Evolutionary conservation across 2,329 filamentous ascomycete genomes (phyloP).

Genomic region (Dothistroma septosporum): DNA sequence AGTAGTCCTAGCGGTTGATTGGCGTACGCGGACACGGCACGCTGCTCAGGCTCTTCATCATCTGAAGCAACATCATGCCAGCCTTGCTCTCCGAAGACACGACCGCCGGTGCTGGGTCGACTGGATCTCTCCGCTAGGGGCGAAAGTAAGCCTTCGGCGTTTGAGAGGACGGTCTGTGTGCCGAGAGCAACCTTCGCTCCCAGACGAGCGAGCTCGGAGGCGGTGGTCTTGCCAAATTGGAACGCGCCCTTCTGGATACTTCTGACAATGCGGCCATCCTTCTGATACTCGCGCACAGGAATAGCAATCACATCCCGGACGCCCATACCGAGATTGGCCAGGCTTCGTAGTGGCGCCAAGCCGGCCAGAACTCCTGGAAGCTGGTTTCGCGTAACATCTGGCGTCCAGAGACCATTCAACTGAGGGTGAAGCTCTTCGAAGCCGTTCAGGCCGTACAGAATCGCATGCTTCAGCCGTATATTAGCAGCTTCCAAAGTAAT

Average conservation of each 20-base stretch:
- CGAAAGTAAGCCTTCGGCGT: conserved; percentile 73
- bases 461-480: conserved; percentile 80
- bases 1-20: conserved; percentile 88
- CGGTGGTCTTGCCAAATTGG: conserved; percentile 88
- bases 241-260: conserved; percentile 87
- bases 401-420: conserved; percentile 94
- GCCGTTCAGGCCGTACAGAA: conserved; percentile 85
- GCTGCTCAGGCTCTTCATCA: conserved; percentile 64
- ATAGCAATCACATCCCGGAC: conserved; percentile 83
- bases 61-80: conserved; percentile 58
- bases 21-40: conserved; percentile 84
- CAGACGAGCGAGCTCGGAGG: conserved; percentile 87
- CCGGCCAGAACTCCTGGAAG: conserved; percentile 84
- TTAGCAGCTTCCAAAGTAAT: conserved; percentile 84
- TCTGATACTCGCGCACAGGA: conserved; percentile 86
- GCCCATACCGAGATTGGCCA: conserved; percentile 87
- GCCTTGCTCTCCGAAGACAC: conserved; percentile 28
- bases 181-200: conserved; percentile 93
- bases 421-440: conserved; percentile 87
- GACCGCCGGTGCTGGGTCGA: conserved; percentile 12
- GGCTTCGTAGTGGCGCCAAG: conserved; percentile 78
- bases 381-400: conserved; percentile 84
- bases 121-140: conserved; percentile 26
- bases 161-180: conserved; percentile 87
- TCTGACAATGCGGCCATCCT: conserved; percentile 86